These are phyloP conservation scores for Scheffersomyces lignosus DNA, from an alignment of 805 yeast genomes.

Conservation along the genomic window DNA sequence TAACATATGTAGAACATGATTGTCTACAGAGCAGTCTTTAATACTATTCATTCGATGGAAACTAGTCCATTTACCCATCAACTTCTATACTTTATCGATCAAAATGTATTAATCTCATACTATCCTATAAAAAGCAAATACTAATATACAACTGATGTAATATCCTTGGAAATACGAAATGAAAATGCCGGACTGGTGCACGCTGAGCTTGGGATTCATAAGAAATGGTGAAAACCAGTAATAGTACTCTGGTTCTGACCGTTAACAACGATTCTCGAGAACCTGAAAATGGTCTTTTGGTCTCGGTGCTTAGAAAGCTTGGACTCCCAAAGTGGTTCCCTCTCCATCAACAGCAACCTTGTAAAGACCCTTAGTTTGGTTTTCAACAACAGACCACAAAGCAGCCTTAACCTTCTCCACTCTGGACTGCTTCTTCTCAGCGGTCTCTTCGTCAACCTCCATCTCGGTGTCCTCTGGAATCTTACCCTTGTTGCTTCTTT, in stretches of 20 bases:
- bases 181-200: too few species aligned
- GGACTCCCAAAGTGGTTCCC: constrained; percentile 86
- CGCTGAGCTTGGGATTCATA: too few species aligned
- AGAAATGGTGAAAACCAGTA: too few species aligned
- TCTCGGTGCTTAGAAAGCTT: constrained; percentile 53
- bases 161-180: constrained; percentile 1
- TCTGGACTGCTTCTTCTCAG: constrained; percentile 23
- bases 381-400: constrained; percentile 71
- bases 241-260: too few species aligned
- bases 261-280: too few species aligned
- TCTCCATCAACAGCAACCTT: constrained; percentile 50
- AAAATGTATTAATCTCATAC: too few species aligned
- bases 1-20: too few species aligned
- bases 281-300: too few species aligned
- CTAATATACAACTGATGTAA: constrained; percentile 1
- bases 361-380: constrained; percentile 47
- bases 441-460: constrained; percentile 47
- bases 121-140: constrained; percentile 1
- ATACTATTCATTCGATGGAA: too few species aligned
- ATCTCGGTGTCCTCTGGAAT: constrained; percentile 48
- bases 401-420: constrained; percentile 59
- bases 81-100: too few species aligned
- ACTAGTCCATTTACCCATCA: too few species aligned
- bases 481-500: constrained; percentile 40
- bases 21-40: too few species aligned